Percentiles rank a stretch among this genome's conserved stretches.
Conservation (phyloP, 495 filamentous ascomycete species). For the Friedmanniomyces endolithicus region DNA sequence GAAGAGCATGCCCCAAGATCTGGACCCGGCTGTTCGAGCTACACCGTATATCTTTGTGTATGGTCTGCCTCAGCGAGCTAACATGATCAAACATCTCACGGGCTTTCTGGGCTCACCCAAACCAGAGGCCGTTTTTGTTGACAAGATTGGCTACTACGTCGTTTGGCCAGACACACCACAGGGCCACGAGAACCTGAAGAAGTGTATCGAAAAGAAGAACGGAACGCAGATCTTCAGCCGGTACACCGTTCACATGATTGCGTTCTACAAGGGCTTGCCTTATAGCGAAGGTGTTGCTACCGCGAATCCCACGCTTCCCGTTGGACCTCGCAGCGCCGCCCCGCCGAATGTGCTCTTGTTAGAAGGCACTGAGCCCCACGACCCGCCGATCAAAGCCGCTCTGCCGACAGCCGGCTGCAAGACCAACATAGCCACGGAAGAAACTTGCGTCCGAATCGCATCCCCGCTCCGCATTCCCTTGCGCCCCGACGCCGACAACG, state of each 20-base stretch:
- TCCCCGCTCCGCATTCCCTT: constrained; percentile 1
- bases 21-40: background rate
- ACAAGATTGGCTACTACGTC: constrained; percentile 21
- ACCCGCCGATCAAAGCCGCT: background rate
- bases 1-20: background rate
- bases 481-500: constrained; percentile 8
- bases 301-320: background rate
- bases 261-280: background rate
- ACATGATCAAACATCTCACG: background rate
- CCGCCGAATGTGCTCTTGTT: background rate
- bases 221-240: background rate
- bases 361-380: background rate
- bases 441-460: background rate
- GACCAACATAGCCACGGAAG: background rate
- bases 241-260: background rate
- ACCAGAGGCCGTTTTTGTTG: constrained; percentile 7
- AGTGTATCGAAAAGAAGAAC: constrained; percentile 1
- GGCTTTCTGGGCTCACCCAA: background rate
- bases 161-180: constrained; percentile 1
- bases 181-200: background rate
- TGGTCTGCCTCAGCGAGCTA: background rate
- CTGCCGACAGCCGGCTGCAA: background rate
- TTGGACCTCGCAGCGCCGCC: background rate
- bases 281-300: background rate
- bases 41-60: background rate